Conservation (phyloP, 2,329 filamentous ascomycete genomes). For the Nothophoma quercina region DNA sequence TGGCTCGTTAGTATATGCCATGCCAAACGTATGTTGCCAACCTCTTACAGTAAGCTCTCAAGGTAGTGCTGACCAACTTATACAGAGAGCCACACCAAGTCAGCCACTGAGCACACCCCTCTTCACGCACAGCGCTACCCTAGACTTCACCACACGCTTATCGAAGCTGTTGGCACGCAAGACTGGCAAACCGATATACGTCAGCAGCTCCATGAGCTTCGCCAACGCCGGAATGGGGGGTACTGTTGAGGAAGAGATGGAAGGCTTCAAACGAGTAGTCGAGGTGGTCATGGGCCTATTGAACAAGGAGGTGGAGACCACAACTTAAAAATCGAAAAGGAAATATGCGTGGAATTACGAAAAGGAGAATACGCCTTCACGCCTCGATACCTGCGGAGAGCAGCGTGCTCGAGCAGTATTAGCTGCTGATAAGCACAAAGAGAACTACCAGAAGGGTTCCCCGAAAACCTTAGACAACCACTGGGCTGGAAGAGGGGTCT, state of each 20-base stretch:
- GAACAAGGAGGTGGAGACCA: conserved; percentile 3
- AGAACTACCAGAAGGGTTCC: too few species aligned
- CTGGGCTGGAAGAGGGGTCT: too few species aligned
- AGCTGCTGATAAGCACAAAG: too few species aligned
- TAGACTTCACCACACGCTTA: conserved; percentile 87
- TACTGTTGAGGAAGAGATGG: conserved; percentile 92
- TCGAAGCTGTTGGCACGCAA: conserved; percentile 83
- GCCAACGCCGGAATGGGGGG: conserved; percentile 76
- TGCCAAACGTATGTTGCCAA: conserved; percentile 75
- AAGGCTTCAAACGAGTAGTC: conserved; percentile 78
- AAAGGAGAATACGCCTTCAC: too few species aligned
- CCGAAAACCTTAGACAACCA: too few species aligned
- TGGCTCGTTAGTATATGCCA: conserved; percentile 91
- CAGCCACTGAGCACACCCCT: conserved; percentile 80
- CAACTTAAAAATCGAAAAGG: not conserved
- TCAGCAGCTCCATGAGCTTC: conserved; percentile 86
- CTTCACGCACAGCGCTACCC: conserved; percentile 74
- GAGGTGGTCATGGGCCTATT: conserved; percentile 64
- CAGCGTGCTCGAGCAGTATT: too few species aligned
- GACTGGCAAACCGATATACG: conserved; percentile 79
- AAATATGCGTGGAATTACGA: too few species aligned
- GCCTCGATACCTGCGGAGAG: too few species aligned
- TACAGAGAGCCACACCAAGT: conserved; percentile 51
- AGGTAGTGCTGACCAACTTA: conserved; percentile 21
- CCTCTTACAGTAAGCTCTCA: not conserved